These are phyloP conservation scores for Barbarea vulgaris DNA, from an alignment of 345 rosid genomes.

Conservation along the genomic window DNA sequence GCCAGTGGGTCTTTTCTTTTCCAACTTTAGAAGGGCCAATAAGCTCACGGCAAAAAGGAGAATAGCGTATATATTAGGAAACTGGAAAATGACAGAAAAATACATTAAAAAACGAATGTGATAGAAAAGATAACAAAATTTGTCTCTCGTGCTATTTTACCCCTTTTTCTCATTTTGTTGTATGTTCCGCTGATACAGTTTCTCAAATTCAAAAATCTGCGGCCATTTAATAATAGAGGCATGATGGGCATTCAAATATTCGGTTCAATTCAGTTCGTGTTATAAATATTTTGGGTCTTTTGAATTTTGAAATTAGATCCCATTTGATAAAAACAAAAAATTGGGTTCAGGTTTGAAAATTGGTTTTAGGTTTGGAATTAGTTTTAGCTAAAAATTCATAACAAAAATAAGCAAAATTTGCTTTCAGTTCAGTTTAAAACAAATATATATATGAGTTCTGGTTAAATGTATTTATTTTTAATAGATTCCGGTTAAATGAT, in stretches of 20 bases:
- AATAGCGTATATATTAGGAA: conserved; percentile 19
- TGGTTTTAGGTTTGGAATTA: no score
- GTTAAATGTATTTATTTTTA: no score
- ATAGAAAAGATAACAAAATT: neutral
- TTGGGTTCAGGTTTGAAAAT: no score
- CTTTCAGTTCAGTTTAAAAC: no score
- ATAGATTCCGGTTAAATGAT: no score
- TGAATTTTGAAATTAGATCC: no score
- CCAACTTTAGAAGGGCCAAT: conserved; percentile 40
- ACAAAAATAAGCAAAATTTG: no score
- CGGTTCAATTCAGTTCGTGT: neutral
- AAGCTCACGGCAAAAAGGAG: conserved; percentile 24
- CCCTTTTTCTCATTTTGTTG: neutral
- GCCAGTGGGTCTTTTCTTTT: conserved; percentile 34
- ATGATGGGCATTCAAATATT: no score
- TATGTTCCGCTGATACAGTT: neutral
- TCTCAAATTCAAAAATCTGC: neutral
- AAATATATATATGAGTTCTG: no score
- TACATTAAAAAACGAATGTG: neutral
- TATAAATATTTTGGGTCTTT: no score
- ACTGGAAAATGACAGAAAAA: conserved; percentile 6
- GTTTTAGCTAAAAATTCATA: no score
- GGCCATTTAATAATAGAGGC: neutral
- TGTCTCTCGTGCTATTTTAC: neutral
- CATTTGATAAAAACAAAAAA: no score